These are phyloP conservation scores for Stephanocyclus meneghinianus DNA, from an alignment of 352 stramenopile species.

Conservation along the genomic window DNA sequence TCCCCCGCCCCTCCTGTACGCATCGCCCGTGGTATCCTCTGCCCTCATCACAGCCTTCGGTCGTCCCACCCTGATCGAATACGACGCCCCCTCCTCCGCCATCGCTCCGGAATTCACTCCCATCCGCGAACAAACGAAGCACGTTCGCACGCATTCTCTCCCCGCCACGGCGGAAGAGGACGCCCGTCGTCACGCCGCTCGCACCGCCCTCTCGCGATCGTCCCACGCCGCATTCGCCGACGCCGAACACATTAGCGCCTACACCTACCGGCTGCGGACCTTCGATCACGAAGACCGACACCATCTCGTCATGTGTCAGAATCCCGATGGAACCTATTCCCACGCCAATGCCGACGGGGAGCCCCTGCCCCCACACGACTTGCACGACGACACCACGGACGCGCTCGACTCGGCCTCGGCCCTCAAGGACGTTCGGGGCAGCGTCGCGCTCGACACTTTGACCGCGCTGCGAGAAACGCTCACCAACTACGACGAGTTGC, in stretches of 20 bases:
- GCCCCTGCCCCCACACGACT: background rate
- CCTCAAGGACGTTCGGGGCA: background rate
- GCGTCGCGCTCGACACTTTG: constrained; percentile 5
- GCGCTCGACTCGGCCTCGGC: background rate
- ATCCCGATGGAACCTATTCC: constrained; percentile 43
- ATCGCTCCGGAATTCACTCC: background rate
- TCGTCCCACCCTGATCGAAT: constrained; percentile 32
- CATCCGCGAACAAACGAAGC: background rate
- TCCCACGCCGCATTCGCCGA: background rate
- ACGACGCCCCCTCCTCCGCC: constrained; percentile 12
- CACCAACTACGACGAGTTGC: constrained; percentile 17
- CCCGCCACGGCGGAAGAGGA: background rate
- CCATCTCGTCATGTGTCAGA: constrained; percentile 36
- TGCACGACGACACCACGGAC: background rate
- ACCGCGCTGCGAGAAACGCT: constrained; percentile 3
- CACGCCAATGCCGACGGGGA: constrained; percentile 34
- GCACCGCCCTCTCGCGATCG: background rate
- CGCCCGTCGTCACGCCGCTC: background rate
- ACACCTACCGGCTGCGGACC: constrained; percentile 33
- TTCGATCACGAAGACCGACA: constrained; percentile 21
- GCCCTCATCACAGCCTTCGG: constrained; percentile 34
- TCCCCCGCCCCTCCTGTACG: constrained; percentile 18
- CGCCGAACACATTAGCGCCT: constrained; percentile 11
- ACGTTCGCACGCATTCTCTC: background rate
- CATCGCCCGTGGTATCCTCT: constrained; percentile 6